Percentiles rank a stretch among this genome's conserved stretches.
Evolutionary conservation across 441 rosid species (phyloP).

Genomic region (Monsonia emarginata): DNA sequence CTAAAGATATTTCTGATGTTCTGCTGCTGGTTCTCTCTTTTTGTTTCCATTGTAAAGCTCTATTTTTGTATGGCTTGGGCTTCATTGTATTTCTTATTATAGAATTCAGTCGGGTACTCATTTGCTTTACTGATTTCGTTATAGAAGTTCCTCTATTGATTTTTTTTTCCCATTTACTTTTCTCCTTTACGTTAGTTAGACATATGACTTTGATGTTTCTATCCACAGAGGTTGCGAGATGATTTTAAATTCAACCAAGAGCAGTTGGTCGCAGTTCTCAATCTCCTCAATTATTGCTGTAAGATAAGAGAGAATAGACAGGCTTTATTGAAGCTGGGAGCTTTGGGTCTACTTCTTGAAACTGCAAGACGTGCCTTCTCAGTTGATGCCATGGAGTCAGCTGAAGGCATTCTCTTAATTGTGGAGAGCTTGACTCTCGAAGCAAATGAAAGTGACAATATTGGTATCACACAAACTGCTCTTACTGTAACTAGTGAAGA

Average conservation of each 20-base stretch:
- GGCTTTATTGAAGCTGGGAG: constrained; percentile 80
- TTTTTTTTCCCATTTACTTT: not conserved
- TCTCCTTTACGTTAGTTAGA: not conserved
- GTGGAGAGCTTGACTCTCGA: constrained; percentile 95
- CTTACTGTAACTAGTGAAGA: constrained; percentile 81
- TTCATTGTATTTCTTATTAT: not conserved
- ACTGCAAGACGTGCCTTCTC: constrained; percentile 96
- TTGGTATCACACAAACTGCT: constrained; percentile 70
- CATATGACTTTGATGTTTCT: constrained; percentile 15
- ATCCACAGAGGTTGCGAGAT: constrained; percentile 66
- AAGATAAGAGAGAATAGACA: constrained; percentile 90
- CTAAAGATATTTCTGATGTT: not conserved
- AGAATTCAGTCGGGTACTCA: not conserved
- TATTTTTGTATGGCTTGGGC: not conserved
- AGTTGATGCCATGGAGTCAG: constrained; percentile 99
- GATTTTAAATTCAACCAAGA: constrained; percentile 97
- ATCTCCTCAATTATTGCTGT: constrained; percentile 97
- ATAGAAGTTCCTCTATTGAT: not conserved
- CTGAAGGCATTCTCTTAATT: constrained; percentile 97
- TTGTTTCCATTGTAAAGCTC: not conserved
- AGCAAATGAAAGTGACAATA: constrained; percentile 91
- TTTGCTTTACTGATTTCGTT: not conserved
- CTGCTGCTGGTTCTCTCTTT: constrained; percentile 2
- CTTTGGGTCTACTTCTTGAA: constrained; percentile 95
- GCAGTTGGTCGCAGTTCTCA: constrained; percentile 88